Base-by-base conservation (phyloP, 2,329 filamentous ascomycete genomes). In the Colletotrichum endophyticum region DNA sequence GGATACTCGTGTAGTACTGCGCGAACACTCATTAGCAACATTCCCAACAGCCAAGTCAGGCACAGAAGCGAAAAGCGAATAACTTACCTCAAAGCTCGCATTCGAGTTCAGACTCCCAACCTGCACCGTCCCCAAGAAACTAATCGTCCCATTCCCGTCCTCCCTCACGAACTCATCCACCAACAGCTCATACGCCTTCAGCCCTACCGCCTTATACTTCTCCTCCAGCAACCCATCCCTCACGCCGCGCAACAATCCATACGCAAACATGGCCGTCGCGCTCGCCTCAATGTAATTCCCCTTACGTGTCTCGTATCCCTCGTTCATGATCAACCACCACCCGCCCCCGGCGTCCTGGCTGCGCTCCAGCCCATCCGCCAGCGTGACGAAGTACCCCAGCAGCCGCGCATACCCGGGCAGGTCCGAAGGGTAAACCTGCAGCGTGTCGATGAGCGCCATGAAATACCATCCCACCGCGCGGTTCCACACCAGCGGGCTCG, bases 231-330 rank as follows among this genome's bases (percentile, higher is more conserved):
- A 84, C 82, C 0, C 88, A 6, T 63, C 66, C 30, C 61, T 66
- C 39, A 75, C 75, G 30, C 90, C 78, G 86, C 88, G 15, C 12
- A 91, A 80, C 76, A 91, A 82, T 1, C 89, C 87, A 71, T 89
- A 91, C 1, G 87, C 85, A 78, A 92, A 92, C 88, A 93, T 91
- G 5, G 90, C 90, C 3, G 89, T 89, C 9, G 87, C 91, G 36
- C 90, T 91, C 39, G 89, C 90, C 83, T 93, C 90, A 64, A 93
- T 88, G 81, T 91, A 93, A 81, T 93, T 93, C 4, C 90, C 90
- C 62, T 86, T 78, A 53, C 81, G 79, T 2, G 86, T 87, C 1
- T 87, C 85, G 71, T 89, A 88, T 30, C 85, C 82, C 73, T 87
- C 85, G 78, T 87, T 87, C 87, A 92, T 90, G 59, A 92, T 84